Evolutionary conservation across 495 filamentous ascomycete genomes (phyloP).

Genomic region (Penicillium parvum): DNA sequence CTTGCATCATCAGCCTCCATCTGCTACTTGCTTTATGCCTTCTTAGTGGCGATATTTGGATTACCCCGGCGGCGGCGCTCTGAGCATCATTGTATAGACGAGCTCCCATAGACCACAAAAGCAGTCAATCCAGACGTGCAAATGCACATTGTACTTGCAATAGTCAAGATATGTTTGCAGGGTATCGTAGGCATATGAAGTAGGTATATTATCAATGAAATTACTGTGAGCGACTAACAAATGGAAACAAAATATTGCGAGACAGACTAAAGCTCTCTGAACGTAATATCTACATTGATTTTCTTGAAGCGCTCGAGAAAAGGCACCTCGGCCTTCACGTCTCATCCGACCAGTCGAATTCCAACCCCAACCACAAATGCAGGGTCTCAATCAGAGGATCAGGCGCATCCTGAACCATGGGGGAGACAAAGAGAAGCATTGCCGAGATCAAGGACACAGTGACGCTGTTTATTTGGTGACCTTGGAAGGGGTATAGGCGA

Average conservation of each 20-base stretch:
- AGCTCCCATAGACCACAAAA: slow-evolving; percentile 7
- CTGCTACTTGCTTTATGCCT: slow-evolving; percentile 4
- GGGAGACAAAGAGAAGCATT: slow-evolving; percentile 4
- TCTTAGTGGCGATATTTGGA: slow-evolving; percentile 12
- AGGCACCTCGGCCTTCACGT: slow-evolving; percentile 3
- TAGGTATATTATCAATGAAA: too few species aligned
- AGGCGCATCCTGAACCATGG: slow-evolving; percentile 9
- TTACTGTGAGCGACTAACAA: background rate
- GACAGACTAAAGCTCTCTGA: slow-evolving; percentile 27
- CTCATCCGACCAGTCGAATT: slow-evolving; percentile 9
- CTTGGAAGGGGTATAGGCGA: slow-evolving; percentile 41
- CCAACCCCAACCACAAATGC: slow-evolving; percentile 3
- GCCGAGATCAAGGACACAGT: too few species aligned
- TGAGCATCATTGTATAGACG: slow-evolving; percentile 13
- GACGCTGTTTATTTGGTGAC: slow-evolving; percentile 31
- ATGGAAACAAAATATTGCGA: slow-evolving; percentile 27
- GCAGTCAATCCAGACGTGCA: slow-evolving; percentile 3
- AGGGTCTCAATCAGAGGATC: slow-evolving; percentile 7
- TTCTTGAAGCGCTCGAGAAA: slow-evolving; percentile 14
- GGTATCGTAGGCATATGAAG: too few species aligned
- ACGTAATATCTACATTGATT: slow-evolving; percentile 41
- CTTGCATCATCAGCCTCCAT: slow-evolving; percentile 10
- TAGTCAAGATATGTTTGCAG: background rate
- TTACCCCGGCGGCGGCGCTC: slow-evolving; percentile 21
- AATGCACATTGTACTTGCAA: background rate